Evolutionary conservation across 2,329 filamentous ascomycete genomes (phyloP).

Genomic region (Lachnellula hyalina): DNA sequence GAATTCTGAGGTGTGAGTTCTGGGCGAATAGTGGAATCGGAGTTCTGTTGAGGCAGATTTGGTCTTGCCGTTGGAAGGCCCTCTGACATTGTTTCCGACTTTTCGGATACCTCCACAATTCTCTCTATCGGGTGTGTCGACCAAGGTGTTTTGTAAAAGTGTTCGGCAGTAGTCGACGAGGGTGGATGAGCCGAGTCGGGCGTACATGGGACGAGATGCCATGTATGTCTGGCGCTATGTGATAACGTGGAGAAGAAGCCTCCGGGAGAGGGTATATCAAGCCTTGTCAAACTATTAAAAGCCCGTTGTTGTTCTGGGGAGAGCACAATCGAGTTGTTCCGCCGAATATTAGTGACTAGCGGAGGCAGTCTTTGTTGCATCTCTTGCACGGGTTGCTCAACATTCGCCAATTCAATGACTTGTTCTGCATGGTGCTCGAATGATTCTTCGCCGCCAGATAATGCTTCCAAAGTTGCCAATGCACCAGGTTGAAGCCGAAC

Average conservation of each 20-base stretch:
- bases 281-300: conserved; percentile 66
- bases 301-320: conserved; percentile 52
- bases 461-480: conserved; percentile 71
- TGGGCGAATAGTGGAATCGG: conserved; percentile 28
- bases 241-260: conserved; percentile 87
- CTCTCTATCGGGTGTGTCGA: conserved; percentile 56
- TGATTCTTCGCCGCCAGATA: conserved; percentile 57
- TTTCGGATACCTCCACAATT: conserved; percentile 52
- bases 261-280: conserved; percentile 87
- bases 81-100: conserved; percentile 44
- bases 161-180: conserved; percentile 85
- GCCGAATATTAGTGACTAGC: conserved; percentile 40
- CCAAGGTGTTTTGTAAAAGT: conserved; percentile 87
- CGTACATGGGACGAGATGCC: conserved; percentile 59
- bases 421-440: conserved; percentile 53
- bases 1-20: conserved; percentile 31
- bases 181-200: conserved; percentile 56
- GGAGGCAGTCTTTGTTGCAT: conserved; percentile 49
- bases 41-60: conserved; percentile 37
- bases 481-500: conserved; percentile 74
- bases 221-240: conserved; percentile 70
- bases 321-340: conserved; percentile 34
- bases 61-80: conserved; percentile 65
- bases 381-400: conserved; percentile 38
- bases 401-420: conserved; percentile 45